Evolutionary conservation across 306 rosid genomes (phyloP), one percentile per base, ranked within the genome.

Genomic region (Alnus rubra): DNA sequence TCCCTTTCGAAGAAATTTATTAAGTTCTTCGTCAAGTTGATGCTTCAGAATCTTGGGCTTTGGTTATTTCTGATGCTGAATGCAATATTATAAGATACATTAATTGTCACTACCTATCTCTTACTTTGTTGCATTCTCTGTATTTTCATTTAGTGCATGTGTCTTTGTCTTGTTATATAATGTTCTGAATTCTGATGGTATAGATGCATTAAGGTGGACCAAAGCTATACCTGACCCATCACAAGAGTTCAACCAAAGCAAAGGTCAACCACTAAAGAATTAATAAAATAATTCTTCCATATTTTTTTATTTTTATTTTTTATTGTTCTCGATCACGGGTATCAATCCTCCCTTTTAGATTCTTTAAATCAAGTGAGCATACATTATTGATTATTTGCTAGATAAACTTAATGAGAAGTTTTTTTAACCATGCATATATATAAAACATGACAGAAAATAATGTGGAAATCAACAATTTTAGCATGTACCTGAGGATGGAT

Each of bases 211-310:
- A 75, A 79, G 75, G 73, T 87, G 81, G 89, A 90, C 93, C 94
- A 79, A 78, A 73, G 79, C 87, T 76, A 83, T 76, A 83, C 86
- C 86, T 84, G 88, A 82, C 79, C 85, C 81, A 78, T 69, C 73
- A 82, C 71, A 74, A 63, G 67, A 83, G 82, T 89, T 86, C 88
- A 90, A 85, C 89, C 62, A 82, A 77, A 81, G 83, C 83, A 87
- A 76, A 75, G 86, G 97, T 92, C 94, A 90, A 90, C 96, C 88
- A 82, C 86, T 87, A 86, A 87, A 86, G 79, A 90, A 88, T 74
- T 81, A 64, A 56, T 73, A 47, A 37, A 82, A 50, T 37, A 53
- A 63, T 60, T 76, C 55, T 51, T 69, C 51, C 59, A 80, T 50
- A 76, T 77, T 73, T 68, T 28, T 31, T 75, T 81, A 63, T 58